Percentiles rank a stretch among this genome's conserved stretches.
phyloP scores from a whole-genome alignment of 1,139 yeast species.

The Geotrichum histeridarum region DNA sequence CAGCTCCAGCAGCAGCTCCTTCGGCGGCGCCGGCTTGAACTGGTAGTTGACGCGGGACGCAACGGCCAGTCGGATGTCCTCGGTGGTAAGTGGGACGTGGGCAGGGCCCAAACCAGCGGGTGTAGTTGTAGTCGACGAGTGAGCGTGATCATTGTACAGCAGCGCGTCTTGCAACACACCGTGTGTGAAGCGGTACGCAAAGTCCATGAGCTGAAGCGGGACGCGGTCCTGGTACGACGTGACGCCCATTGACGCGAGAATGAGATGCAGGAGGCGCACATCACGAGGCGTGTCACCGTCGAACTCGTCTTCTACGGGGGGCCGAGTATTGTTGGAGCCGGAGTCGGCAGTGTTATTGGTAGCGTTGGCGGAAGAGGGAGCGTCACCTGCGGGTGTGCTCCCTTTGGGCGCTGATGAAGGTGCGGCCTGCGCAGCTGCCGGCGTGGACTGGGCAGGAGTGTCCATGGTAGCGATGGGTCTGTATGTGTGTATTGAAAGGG shows the following conservation, averaged over 20 bases:
- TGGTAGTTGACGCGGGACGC: conserved; percentile 92
- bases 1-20: conserved; percentile 79
- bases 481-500: neutral
- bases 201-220: conserved; percentile 91
- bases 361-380: neutral
- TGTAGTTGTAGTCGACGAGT: conserved; percentile 31
- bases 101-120: conserved; percentile 42
- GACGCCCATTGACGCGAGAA: conserved; percentile 89
- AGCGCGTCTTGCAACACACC: conserved; percentile 85
- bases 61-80: conserved; percentile 86
- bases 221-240: conserved; percentile 92
- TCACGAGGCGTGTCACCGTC: conserved; percentile 61
- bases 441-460: neutral
- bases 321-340: conserved; percentile 7
- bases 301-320: conserved; percentile 14
- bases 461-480: neutral
- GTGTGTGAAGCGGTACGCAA: conserved; percentile 85
- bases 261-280: conserved; percentile 80
- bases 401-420: neutral
- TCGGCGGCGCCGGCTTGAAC: conserved; percentile 93
- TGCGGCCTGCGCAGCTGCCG: neutral
- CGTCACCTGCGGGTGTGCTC: neutral
- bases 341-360: conserved; percentile 4
- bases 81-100: conserved; percentile 61
- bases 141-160: conserved; percentile 73